Conservation (phyloP, 2,329 filamentous ascomycete genomes). For the Amesomyces nigricolor region DNA sequence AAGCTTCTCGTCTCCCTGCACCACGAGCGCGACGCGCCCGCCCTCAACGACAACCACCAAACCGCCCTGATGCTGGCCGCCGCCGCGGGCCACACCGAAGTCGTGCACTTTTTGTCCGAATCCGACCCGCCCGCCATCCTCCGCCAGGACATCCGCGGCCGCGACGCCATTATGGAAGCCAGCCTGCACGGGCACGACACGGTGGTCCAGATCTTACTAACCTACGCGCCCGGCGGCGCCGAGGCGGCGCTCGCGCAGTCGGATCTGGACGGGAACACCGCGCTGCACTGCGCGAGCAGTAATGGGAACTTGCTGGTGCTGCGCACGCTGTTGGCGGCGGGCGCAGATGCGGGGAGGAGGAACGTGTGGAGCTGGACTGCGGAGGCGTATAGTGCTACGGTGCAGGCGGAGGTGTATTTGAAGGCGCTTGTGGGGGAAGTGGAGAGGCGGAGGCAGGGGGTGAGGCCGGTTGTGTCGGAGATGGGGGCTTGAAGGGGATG, state of each 20-base stretch:
- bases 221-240: constrained; percentile 52
- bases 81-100: constrained; percentile 61
- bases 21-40: constrained; percentile 66
- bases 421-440: constrained; percentile 69
- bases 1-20: constrained; percentile 65
- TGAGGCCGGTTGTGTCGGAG: not conserved
- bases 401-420: constrained; percentile 79
- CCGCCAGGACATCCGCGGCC: constrained; percentile 59
- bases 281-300: constrained; percentile 78
- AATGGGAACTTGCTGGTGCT: constrained; percentile 75
- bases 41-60: constrained; percentile 72
- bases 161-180: constrained; percentile 67
- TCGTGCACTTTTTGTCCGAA: constrained; percentile 66
- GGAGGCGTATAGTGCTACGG: constrained; percentile 74
- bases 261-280: constrained; percentile 76
- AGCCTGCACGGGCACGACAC: constrained; percentile 57
- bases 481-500: not conserved
- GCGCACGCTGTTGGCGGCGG: constrained; percentile 69
- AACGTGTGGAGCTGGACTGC: constrained; percentile 80
- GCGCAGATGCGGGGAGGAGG: constrained; percentile 64
- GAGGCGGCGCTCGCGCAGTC: constrained; percentile 48
- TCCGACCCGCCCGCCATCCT: constrained; percentile 57
- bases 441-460: constrained; percentile 46
- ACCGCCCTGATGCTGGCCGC: constrained; percentile 79
- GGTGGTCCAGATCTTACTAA: constrained; percentile 58